Evolutionary conservation across 2,329 filamentous ascomycete genomes (phyloP).

Genomic region (Cordyceps cicadae): DNA sequence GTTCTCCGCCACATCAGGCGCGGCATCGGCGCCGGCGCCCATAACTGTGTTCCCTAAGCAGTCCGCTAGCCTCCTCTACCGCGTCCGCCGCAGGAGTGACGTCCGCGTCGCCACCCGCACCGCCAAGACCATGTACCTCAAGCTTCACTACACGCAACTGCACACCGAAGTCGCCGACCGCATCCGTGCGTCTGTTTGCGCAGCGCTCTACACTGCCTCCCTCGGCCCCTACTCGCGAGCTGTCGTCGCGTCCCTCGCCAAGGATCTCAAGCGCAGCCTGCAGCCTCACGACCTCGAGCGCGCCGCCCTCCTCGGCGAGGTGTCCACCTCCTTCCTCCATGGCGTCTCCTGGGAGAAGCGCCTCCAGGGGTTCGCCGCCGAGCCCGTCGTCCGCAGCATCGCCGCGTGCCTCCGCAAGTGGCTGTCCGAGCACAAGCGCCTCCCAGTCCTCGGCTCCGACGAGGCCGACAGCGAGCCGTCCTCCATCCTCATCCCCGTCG

Average conservation of each 20-base stretch:
- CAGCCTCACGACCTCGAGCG: constrained; percentile 47
- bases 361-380: constrained; percentile 42
- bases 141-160: constrained; percentile 67
- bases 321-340: constrained; percentile 41
- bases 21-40: constrained; percentile 16
- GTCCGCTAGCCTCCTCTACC: constrained; percentile 73
- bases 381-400: constrained; percentile 22
- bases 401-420: constrained; percentile 24
- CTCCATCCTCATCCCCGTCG: constrained; percentile 81
- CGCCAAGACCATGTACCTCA: constrained; percentile 52
- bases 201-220: constrained; percentile 30
- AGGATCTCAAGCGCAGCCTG: constrained; percentile 36
- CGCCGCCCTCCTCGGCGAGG: constrained; percentile 42
- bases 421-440: constrained; percentile 22
- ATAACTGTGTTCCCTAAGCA: constrained; percentile 71
- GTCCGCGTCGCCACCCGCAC: constrained; percentile 25
- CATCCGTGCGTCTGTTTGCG: constrained; percentile 35
- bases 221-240: constrained; percentile 40
- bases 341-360: constrained; percentile 39
- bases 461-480: constrained; percentile 29
- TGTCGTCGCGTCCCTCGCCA: constrained; percentile 35
- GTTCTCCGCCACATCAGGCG: constrained; percentile 56
- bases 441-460: constrained; percentile 17
- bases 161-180: constrained; percentile 60
- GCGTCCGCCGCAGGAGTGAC: constrained; percentile 51